Base-by-base conservation (phyloP, 148 eudicot genomes). In the Amaranthus hypochondriacus region DNA sequence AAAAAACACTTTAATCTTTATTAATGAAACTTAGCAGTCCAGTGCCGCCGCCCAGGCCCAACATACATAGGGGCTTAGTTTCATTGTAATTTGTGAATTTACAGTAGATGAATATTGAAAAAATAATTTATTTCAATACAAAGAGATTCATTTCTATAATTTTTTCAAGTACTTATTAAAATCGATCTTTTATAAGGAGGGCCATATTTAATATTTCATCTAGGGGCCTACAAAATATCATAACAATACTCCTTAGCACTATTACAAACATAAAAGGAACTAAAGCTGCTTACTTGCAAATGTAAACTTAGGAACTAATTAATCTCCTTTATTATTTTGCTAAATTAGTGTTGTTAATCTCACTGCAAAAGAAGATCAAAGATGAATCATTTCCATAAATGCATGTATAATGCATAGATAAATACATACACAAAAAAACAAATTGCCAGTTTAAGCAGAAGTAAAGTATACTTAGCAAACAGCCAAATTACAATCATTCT, bases 311-410 rank as follows among this genome's bases (percentile, higher is more conserved):
- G 51, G 15, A 72, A 48, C 44, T 54, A 42, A 11, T 12, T 54
- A 18, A 56, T 18, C 64, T 3, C 43, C 49, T 52, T 69, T 60
- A 13, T 52, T 11, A 28, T 9, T 63, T 61, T 42, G n/a, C 51
- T 53, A 72, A 15, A 2, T 54, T 21, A 46, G 53, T 70, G 39
- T 66, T 56, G 51, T 50, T 52, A 56, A 62, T 21, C 13, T 62
- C 62, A 57, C 70, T 52, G 56, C 48, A 73, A 65, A 55, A 59
- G 60, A 43, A 65, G 56, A 78, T 73, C 73, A 78, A 76, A 73
- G 55, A 15, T 68, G 13, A 52, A 67, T 12, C 6, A 72, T 67
- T 54, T 68, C 64, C 58, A 59, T 44, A 66, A 77, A 53, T 39
- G 6, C 51, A 58, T 57, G 39, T 6, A n/a, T 44, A 51, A 67